Conservation (phyloP, 441 rosid species). For the Populus hybrid region DNA sequence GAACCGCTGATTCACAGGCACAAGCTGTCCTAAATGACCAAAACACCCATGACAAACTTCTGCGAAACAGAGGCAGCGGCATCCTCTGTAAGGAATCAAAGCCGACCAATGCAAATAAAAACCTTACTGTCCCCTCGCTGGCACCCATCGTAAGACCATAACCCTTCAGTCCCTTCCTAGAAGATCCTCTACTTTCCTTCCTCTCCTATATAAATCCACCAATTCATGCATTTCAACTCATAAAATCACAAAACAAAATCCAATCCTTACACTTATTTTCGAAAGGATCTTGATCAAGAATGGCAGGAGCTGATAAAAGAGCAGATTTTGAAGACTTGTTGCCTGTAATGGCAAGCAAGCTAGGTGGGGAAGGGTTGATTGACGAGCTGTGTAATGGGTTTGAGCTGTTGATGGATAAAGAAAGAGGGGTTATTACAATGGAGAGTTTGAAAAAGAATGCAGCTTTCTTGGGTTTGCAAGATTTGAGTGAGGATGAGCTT, state of each 20-base stretch:
- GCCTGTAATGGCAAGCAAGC: conserved; percentile 57
- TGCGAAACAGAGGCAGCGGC: conserved; percentile 18
- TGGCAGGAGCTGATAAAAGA: neutral
- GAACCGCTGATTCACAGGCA: neutral
- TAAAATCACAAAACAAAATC: neutral
- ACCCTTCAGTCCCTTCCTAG: neutral
- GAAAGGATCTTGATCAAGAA: neutral
- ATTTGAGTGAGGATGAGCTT: conserved; percentile 45
- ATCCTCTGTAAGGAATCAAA: conserved; percentile 11
- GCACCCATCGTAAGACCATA: conserved; percentile 11
- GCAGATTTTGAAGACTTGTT: conserved; percentile 41
- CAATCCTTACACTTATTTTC: neutral
- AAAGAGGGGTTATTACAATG: conserved; percentile 43
- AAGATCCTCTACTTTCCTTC: neutral
- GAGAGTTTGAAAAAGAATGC: conserved; percentile 55
- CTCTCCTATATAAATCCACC: neutral
- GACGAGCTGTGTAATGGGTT: conserved; percentile 58
- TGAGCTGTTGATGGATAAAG: conserved; percentile 48
- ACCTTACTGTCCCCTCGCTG: conserved; percentile 28
- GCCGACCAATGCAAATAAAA: conserved; percentile 18
- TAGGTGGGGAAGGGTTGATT: conserved; percentile 60
- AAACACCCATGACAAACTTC: conserved; percentile 23
- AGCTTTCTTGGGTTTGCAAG: conserved; percentile 48
- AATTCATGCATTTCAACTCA: neutral
- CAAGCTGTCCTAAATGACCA: neutral